A percentile compares a stretch with the other conserved stretches of the same genome.
These are phyloP conservation scores for Cladosporium sp. DNA, from an alignment of 2,329 filamentous ascomycete genomes.

Conservation along the genomic window DNA sequence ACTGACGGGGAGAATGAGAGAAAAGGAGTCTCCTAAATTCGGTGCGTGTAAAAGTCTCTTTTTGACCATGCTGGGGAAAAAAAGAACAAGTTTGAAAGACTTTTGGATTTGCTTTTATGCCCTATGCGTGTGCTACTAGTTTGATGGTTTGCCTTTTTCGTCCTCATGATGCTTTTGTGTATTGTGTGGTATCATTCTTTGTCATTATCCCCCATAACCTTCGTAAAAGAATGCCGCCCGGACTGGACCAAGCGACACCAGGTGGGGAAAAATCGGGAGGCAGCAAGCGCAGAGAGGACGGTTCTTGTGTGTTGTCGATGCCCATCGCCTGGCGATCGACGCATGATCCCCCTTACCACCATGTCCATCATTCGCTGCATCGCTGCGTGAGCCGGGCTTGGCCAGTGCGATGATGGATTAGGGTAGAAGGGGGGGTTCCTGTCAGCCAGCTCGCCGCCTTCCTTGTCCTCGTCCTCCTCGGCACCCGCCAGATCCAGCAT, in stretches of 20 bases:
- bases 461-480: conserved; percentile 57
- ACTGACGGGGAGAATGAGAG: too few species aligned
- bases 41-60: background rate
- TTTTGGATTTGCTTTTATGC: background rate
- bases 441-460: conserved; percentile 16
- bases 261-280: too few species aligned
- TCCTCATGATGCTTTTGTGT: background rate
- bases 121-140: too few species aligned
- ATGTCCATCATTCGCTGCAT: background rate
- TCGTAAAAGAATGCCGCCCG: conserved; percentile 6
- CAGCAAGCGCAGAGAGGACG: too few species aligned
- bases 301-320: conserved; percentile 6
- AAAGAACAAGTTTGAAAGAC: background rate
- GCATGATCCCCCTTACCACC: background rate
- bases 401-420: too few species aligned
- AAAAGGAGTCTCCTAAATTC: background rate
- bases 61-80: background rate
- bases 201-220: conserved; percentile 8
- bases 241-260: background rate
- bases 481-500: conserved; percentile 57
- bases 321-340: conserved; percentile 15
- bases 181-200: background rate
- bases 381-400: too few species aligned
- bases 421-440: too few species aligned
- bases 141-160: too few species aligned